These are phyloP conservation scores for Cymbopogon citratus DNA, from an alignment of 176 grass and related monocot species.

Conservation along the genomic window DNA sequence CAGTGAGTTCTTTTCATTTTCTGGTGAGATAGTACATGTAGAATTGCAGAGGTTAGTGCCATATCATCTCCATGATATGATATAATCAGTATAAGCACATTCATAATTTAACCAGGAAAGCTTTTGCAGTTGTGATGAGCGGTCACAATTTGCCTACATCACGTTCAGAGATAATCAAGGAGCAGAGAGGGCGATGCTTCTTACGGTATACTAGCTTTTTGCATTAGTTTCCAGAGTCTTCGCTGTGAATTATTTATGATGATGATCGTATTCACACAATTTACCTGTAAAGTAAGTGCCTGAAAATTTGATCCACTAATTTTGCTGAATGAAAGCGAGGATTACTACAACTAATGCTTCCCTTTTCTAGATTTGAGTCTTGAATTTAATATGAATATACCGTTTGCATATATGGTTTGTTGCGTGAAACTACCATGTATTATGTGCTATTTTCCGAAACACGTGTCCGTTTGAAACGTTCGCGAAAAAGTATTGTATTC, in stretches of 20 bases:
- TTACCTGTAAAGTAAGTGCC: background rate
- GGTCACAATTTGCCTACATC: slow-evolving; percentile 77
- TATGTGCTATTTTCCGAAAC: too few species aligned
- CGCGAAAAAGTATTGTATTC: background rate
- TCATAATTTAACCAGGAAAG: background rate
- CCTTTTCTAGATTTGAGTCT: background rate
- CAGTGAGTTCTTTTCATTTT: slow-evolving; percentile 73
- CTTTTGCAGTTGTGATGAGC: slow-evolving; percentile 56
- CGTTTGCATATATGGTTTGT: background rate
- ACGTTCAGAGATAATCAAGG: slow-evolving; percentile 62
- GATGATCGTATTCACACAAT: background rate
- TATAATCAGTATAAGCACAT: slow-evolving; percentile 1
- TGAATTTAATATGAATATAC: background rate
- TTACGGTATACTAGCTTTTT: slow-evolving; percentile 48
- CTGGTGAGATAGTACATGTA: slow-evolving; percentile 57
- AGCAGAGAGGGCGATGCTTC: slow-evolving; percentile 83
- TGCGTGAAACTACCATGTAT: background rate
- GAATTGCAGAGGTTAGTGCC: slow-evolving; percentile 58
- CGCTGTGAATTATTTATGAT: background rate
- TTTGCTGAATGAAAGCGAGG: background rate
- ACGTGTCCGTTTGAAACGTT: too few species aligned
- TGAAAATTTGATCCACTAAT: background rate
- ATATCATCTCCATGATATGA: background rate
- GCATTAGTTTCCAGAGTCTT: background rate
- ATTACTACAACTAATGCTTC: background rate